Evolutionary conservation across 257 asterid species (phyloP), one percentile per base, ranked within the genome.

Genomic region (Nicotiana knightiana): DNA sequence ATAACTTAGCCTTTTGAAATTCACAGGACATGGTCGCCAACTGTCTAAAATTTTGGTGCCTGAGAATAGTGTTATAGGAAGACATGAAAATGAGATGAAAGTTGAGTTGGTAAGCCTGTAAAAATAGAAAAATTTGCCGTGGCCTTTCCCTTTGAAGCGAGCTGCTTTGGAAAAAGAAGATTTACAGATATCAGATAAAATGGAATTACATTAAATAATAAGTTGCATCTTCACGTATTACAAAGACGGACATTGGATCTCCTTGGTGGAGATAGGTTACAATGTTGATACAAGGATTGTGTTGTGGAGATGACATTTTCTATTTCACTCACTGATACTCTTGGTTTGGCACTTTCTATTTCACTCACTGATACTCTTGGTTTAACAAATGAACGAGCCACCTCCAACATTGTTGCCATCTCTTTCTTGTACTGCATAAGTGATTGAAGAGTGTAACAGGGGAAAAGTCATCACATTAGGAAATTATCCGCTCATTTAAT

Each of bases 361-460:
- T 83, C 87, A 81, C 82, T 63, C n/a, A 83, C 81, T 62, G 84
- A 32, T 9, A 77, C 82, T 90, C 90, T 90, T 9, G 91, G 88
- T 48, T 88, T 87, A 64, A 90, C 89, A 82, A 88, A 87, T 13
- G 93, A 86, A 21, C 92, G 91, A 55, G 97, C 97, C 53, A 92
- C 92, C 16, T 92, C 97, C 86, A 93, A 83, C 89, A 82, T 91
- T 68, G 85, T 81, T 62, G 88, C 94, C 89, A 91, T 92, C 87
- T 90, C 94, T 89, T 92, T 95, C 90, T 89, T 95, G 37, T 93
- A 91, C 99, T 95, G 94, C 87, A 84, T 18, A 35, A 63, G 84
- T 81, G 65, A 30, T 33, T 30, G 58, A 26, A 10, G 66, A 26
- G 33, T 35, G 24, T 53, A 68, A 70, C 21, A 21, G 16, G 30